Evolutionary conservation across 345 rosid species (phyloP).

Genomic region (Salix arbutifolia): DNA sequence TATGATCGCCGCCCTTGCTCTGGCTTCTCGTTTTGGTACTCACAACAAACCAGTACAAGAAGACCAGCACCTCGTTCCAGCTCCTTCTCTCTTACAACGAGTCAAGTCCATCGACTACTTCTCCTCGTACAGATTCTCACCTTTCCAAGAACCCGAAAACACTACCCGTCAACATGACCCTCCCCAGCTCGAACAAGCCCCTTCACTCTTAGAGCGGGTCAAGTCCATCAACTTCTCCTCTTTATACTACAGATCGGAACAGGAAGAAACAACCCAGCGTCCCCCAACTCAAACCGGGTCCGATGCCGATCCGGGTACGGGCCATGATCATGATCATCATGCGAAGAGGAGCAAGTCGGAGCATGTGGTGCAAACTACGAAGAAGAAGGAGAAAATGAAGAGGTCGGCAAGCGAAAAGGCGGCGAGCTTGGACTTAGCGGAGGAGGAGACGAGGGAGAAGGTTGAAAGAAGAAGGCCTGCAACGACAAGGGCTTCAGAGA

Average conservation of each 20-base stretch:
- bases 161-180: background rate
- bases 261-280: background rate
- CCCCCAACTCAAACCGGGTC: background rate
- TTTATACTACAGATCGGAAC: background rate
- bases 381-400: slow-evolving; percentile 39
- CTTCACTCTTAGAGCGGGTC: slow-evolving; percentile 13
- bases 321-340: background rate
- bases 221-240: slow-evolving; percentile 14
- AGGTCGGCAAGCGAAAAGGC: slow-evolving; percentile 65
- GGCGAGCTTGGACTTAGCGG: slow-evolving; percentile 9
- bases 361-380: slow-evolving; percentile 12
- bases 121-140: slow-evolving; percentile 14
- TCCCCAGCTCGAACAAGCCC: slow-evolving; percentile 1
- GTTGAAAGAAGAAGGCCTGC: slow-evolving; percentile 16
- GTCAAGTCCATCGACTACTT: slow-evolving; percentile 54
- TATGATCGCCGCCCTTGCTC: slow-evolving; percentile 50
- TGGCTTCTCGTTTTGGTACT: slow-evolving; percentile 43
- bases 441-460: slow-evolving; percentile 15
- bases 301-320: slow-evolving; percentile 4
- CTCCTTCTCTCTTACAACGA: slow-evolving; percentile 56
- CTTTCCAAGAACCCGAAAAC: background rate
- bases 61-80: slow-evolving; percentile 21
- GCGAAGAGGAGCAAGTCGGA: slow-evolving; percentile 46
- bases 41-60: background rate
- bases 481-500: slow-evolving; percentile 12